These are phyloP conservation scores for Canavalia ensiformis DNA, from an alignment of 306 rosid species.

Conservation along the genomic window DNA sequence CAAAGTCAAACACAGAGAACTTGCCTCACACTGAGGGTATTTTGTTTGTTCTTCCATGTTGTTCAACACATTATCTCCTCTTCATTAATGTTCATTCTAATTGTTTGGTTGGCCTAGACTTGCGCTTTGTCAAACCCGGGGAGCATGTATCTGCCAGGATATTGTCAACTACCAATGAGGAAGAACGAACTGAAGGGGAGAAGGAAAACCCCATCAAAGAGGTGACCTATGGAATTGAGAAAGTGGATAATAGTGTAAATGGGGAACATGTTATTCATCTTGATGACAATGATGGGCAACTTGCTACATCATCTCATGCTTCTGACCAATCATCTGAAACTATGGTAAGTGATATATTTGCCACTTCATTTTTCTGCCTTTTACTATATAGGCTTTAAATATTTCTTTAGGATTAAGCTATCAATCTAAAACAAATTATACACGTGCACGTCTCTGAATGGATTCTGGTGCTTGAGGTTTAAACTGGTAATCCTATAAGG, in stretches of 20 bases:
- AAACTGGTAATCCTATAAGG: conserved; percentile 28
- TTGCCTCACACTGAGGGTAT: conserved; percentile 61
- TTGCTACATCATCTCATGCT: conserved; percentile 43
- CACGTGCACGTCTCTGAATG: not conserved
- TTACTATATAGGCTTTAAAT: not conserved
- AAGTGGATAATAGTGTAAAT: conserved; percentile 45
- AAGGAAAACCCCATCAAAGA: conserved; percentile 60
- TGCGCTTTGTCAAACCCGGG: conserved; percentile 51
- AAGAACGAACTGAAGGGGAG: conserved; percentile 53
- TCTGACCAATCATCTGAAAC: conserved; percentile 48
- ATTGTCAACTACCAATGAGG: conserved; percentile 67
- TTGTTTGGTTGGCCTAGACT: conserved; percentile 46
- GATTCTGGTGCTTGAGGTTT: conserved; percentile 7
- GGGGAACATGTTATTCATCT: conserved; percentile 61
- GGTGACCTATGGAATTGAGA: conserved; percentile 59
- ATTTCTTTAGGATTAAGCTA: conserved; percentile 9
- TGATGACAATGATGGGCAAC: conserved; percentile 51
- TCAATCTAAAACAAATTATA: conserved; percentile 11
- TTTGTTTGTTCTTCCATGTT: conserved; percentile 21
- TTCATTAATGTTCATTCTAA: conserved; percentile 12
- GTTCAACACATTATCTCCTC: not conserved
- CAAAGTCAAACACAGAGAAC: conserved; percentile 34
- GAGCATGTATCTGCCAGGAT: conserved; percentile 75
- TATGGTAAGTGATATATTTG: conserved; percentile 51
- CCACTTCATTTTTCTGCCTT: conserved; percentile 18